Base-by-base conservation (phyloP, 1,284 basidiomycete genomes). In the Papiliotrema flavescens region DNA sequence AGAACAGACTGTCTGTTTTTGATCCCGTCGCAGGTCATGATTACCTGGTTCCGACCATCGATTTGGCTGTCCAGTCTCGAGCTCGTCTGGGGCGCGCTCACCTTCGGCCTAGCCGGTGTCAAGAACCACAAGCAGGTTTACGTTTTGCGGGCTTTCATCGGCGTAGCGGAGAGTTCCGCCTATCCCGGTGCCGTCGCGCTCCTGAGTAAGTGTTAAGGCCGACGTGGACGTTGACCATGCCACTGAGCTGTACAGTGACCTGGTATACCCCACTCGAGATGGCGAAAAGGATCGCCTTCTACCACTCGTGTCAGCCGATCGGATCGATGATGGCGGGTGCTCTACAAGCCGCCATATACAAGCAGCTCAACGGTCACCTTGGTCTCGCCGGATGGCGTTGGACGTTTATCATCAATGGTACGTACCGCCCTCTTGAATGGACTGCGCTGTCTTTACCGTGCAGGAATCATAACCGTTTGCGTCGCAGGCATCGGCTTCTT, bases 311-410 rank as follows among this genome's bases (percentile, higher is more conserved):
- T 9, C 43, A 45, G 19, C 6, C 26, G 26, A 17, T 45, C 4
- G 22, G 46, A 8, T 9, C 4, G 4, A 7, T 47, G 58, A 46
- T 67, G n/a, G 58, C 62, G 13, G 61, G 60, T 8, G 57, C 57
- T 0, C 47, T 62, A 2, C 55, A 79, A 71, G 78, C 77, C 0
- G 67, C 66, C 8, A 78, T 79, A 7, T 78, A 79, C 54, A 76
- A 73, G 20, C 77, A 74, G 1, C 57, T 81, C 51, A 77, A 81
- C 49, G 76, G 75, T 19, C 66, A 68, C 1, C 59, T 71, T 47
- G 79, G 79, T 0, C 56, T 81, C 3, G 71, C 77, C 0, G 80
- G 80, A 4, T 82, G 80, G 80, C 72, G 77, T 64, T 82, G 68
- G 68, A 67, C 64, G 52, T 65, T 69, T 43, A 23, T 81, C 57